These are phyloP conservation scores for Pascua guehoae DNA, from an alignment of 1,284 basidiomycete species.

Conservation along the genomic window DNA sequence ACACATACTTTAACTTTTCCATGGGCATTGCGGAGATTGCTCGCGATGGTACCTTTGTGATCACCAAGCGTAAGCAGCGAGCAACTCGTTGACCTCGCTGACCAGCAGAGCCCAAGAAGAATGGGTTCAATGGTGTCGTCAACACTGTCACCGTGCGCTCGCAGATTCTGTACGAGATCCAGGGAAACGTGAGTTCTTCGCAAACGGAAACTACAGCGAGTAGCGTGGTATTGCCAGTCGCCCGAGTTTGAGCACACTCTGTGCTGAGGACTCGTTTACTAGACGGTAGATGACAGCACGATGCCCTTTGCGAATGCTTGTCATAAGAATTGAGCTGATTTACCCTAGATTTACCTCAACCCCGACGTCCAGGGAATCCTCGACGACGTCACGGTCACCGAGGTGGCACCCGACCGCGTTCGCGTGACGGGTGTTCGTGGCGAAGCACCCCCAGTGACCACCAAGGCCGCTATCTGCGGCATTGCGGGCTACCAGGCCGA, in stretches of 20 bases:
- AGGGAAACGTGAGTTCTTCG: constrained; percentile 13
- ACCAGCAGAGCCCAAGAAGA: constrained; percentile 1
- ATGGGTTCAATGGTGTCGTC: constrained; percentile 14
- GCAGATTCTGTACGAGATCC: constrained; percentile 23
- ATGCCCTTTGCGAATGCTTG: no score
- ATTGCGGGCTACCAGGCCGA: constrained; percentile 29
- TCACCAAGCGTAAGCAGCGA: constrained; percentile 17
- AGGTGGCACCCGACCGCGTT: constrained; percentile 21
- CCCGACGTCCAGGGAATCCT: constrained; percentile 30
- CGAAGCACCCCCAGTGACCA: constrained; percentile 26
- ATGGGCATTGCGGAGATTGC: constrained; percentile 33
- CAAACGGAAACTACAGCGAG: background rate
- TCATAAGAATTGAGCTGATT: background rate
- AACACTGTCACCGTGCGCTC: constrained; percentile 11
- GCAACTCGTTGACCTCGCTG: background rate
- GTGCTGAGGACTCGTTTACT: no score
- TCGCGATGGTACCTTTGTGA: constrained; percentile 20
- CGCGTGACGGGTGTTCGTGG: constrained; percentile 23
- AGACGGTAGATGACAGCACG: no score
- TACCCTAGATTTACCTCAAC: constrained; percentile 22
- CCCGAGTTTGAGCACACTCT: no score
- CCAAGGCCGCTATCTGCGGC: constrained; percentile 28
- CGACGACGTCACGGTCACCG: constrained; percentile 16
- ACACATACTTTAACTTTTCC: constrained; percentile 22
- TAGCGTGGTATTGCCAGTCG: background rate